Evolutionary conservation across 257 asterid species (phyloP), one percentile per base, ranked within the genome.

Genomic region (Paraleonurus japonicus): DNA sequence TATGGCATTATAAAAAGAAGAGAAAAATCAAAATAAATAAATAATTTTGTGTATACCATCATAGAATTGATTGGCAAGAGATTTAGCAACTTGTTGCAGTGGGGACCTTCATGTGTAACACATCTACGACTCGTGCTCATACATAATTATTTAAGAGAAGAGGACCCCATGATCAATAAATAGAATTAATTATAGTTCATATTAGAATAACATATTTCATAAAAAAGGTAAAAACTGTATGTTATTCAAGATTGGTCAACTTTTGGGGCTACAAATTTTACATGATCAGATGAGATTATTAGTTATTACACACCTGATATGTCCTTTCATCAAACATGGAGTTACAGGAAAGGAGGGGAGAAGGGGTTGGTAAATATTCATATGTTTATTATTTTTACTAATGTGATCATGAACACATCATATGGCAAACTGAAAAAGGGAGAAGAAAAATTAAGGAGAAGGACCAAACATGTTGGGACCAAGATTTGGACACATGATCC

Each of bases 401-500:
- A 28, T 13, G 78, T 61, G 57, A 76, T 72, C 20, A 76, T 62
- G 74, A 69, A 82, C 79, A 74, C 22, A 78, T 75, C 81, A 68
- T 73, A 80, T 76, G 77, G 83, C 65, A 61, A 70, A 50, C 51
- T 60, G 66, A 17, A 76, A 75, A 75, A 75, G 72, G 68, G 11
- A 59, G 60, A 50, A 19, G 15, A 47, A 8, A 39, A 72, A 71
- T 60, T 39, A 73, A 74, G 62, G 48, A 22, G 41, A 30, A 33
- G 82, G 78, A 76, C 75, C 81, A 65, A 78, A 62, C 77, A 85
- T 50, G 32, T 74, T 76, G 95, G 93, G 96, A 83, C 96, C 93
- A 83, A 81, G 85, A 83, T 74, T 78, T 77, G 70, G 88, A 87
- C 98, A 87, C 96, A 82, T 85, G 98, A 92, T 87, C 95, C 96